Percentiles rank a stretch among this genome's conserved stretches.
These are phyloP conservation scores for Talaromyces islandicus DNA, from an alignment of 2,329 filamentous ascomycete genomes.

Conservation along the genomic window DNA sequence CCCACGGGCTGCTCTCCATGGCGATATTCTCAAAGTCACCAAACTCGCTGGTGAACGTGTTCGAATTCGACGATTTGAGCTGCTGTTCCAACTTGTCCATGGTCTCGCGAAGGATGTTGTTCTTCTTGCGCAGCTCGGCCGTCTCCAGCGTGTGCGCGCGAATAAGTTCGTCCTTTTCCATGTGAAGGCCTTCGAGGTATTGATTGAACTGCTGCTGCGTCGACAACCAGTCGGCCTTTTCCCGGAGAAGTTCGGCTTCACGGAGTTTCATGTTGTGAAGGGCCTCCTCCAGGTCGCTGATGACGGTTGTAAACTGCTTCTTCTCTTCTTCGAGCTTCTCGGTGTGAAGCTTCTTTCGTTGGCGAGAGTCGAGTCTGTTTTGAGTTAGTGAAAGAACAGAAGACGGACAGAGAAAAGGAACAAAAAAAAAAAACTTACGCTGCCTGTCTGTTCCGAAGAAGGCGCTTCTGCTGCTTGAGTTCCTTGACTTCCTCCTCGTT, in stretches of 20 bases:
- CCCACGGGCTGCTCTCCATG: constrained; percentile 73
- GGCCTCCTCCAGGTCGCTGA: constrained; percentile 73
- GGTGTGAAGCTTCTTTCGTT: constrained; percentile 97
- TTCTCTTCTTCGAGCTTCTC: constrained; percentile 96
- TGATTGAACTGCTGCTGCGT: constrained; percentile 70
- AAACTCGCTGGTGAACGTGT: constrained; percentile 60
- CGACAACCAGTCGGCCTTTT: constrained; percentile 58
- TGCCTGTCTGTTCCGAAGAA: constrained; percentile 91
- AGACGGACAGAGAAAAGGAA: constrained; percentile 12
- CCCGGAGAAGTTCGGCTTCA: constrained; percentile 45
- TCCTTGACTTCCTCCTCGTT: constrained; percentile 94
- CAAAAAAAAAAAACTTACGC: constrained; percentile 61
- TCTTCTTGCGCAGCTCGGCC: constrained; percentile 85
- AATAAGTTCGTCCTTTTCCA: constrained; percentile 90
- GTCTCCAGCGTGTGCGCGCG: constrained; percentile 83
- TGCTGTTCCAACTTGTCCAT: constrained; percentile 43
- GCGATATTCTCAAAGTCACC: constrained; percentile 76
- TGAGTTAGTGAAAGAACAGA: neutral
- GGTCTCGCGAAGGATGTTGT: constrained; percentile 69
- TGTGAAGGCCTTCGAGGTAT: constrained; percentile 68
- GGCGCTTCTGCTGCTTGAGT: constrained; percentile 94
- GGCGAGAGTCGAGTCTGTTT: constrained; percentile 83
- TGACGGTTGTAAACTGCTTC: constrained; percentile 75
- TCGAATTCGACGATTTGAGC: constrained; percentile 38
- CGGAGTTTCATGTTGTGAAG: constrained; percentile 62